phyloP scores from a whole-genome alignment of 176 grass and related monocot species.

The Chloris gayana region DNA sequence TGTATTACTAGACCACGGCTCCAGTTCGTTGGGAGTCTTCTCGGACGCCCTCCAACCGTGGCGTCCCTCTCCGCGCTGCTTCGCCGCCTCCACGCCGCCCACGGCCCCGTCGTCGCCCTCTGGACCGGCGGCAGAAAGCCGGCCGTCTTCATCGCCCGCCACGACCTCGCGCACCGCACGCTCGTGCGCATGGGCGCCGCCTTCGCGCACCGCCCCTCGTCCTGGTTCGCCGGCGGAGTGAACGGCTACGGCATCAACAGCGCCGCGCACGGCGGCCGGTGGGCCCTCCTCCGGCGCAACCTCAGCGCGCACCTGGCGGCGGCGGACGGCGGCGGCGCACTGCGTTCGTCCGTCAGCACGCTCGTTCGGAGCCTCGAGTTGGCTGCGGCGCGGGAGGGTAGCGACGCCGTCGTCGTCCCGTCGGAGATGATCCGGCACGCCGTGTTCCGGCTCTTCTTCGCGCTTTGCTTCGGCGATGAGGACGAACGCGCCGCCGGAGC shows the following conservation, averaged over 20 bases:
- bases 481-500: not conserved
- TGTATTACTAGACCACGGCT: not conserved
- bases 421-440: conserved; percentile 17
- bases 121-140: not conserved
- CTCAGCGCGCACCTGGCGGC: conserved; percentile 8
- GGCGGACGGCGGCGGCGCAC: not conserved
- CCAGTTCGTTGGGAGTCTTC: not conserved
- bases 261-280: conserved; percentile 5
- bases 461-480: conserved; percentile 29
- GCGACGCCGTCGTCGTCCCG: not conserved
- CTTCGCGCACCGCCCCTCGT: conserved; percentile 13
- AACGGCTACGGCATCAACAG: conserved; percentile 26
- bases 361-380: not conserved
- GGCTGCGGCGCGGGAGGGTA: not conserved
- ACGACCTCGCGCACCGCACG: conserved; percentile 15
- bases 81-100: not conserved
- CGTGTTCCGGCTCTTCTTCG: conserved; percentile 35
- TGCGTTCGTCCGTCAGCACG: not conserved
- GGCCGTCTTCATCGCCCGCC: conserved; percentile 22
- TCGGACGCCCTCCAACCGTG: not conserved
- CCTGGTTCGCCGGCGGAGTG: not conserved
- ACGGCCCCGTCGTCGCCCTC: conserved; percentile 23
- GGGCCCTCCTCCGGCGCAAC: conserved; percentile 33
- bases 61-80: not conserved
- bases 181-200: conserved; percentile 3